Evolutionary conservation across 208 protist genomes (phyloP), one percentile per base, ranked within the genome.

Genomic region (Herpetomonas tarakana): DNA sequence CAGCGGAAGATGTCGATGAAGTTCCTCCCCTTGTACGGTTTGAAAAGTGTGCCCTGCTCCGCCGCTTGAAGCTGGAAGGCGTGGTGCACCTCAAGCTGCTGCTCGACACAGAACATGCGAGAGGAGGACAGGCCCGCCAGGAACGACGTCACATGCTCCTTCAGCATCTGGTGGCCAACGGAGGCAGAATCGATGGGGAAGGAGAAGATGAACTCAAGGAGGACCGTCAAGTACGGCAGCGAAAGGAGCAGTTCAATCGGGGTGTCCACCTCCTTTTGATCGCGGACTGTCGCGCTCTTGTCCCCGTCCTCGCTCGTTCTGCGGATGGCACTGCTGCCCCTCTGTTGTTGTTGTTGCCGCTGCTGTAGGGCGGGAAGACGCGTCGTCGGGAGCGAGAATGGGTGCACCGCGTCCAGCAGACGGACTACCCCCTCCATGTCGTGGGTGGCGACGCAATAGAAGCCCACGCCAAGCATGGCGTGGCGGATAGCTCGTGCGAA

Each of bases 131-230:
- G 3, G 27, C 4, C 14, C 26, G 52, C 14, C 4, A 22, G 22
- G 21, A 26, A 52, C 11, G 26, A 16, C 38, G 38, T 21, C 26
- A 51, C 55, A 3, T 22, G 44, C 9, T 49, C 44, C 16, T 4
- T 18, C 16, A 49, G 16, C 3, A 49, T 4, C 16, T 18, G 44
- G 11, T 18, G 44, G 44, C 44, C 44, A 12, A 18, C 19, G 9
- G 6, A 4, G 9, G 44, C 44, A 22, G 19, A 22, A 22, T 11
- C 19, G 11, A 49, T 49, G 6, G 44, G 44, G 19, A 49, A 49
- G 44, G 44, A 11, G 52, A 74, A 77, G 24, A 86, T 62, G 51
- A 88, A 86, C 62, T 88, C 81, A 0, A 92, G 44, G 57, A 92
- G 57, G n/a, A 84, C 66, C 22, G 62, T 85, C 9, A 63, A 45